Base-by-base conservation (phyloP, 75 land plant species). In the Pinus taeda region DNA sequence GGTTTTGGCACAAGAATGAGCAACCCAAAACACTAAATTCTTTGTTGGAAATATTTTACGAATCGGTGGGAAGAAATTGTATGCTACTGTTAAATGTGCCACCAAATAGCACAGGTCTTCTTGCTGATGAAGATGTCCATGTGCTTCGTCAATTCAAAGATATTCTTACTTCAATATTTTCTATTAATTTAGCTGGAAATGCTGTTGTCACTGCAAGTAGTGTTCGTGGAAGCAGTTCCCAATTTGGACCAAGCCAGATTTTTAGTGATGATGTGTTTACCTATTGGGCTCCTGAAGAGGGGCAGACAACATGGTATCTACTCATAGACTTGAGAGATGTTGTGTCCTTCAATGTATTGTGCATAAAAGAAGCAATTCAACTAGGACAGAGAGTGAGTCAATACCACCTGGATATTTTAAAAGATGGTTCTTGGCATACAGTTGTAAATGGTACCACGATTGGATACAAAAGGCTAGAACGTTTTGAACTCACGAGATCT, bases 1-100 rank as follows among this genome's bases (percentile, higher is more conserved):
- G 98, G 98, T 96, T 96, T 76, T 96, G 98, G 98, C 98, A 96
- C 77, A 71, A 75, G 26, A 78, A 90, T 3, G 86, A 96, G 81
- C 65, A 60, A n/a, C 95, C 98, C 13, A 92, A 92, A 69, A 79
- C 83, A 36, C 78, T 87, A 56, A 22, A 55, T 11, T 60, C 80
- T 20, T 88, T 96, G 21, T 90, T 93, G 24, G 89, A 94, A 36
- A 76, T 94, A 37, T 96, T 90, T 75, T 96, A 88, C 89, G 85
- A 84, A 49, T 96, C 98, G 0, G 88, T 82, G 4, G 98, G 98
- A 3, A 73, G 98, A 74, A 96, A 96, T 83, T 96, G 98, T 67
- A 88, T 86, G 33, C 75, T 96, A 64, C 81, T 96, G n/a, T 82
- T 96, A 61, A 96, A 96, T 82, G 90, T 90, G 18, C 98, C 98